Base-by-base conservation (phyloP, 2,329 filamentous ascomycete species). In the Beauveria varroae region DNA sequence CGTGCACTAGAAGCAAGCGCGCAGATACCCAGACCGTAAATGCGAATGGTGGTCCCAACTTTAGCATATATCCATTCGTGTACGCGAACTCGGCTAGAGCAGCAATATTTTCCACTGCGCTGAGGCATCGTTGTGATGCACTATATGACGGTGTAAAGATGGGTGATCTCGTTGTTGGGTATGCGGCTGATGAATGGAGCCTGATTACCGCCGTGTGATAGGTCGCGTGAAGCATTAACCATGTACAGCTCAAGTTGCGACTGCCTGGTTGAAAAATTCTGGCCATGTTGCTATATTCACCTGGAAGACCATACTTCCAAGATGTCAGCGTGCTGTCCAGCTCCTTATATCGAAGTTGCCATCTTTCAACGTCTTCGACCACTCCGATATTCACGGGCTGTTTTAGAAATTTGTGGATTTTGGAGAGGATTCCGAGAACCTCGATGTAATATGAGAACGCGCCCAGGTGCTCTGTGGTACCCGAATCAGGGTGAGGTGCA, bases 11-110 rank as follows among this genome's bases (percentile, higher is more conserved):
- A 5, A 96, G 79, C 3, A 96, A 81, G 3, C 93, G 87, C 6
- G 93, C 91, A 3, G 90, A 91, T 18, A 96, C 93, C 93, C 93
- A 96, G 1, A 96, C 79, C 0, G 90, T 92, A 70, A 96, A 97
- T 3, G 92, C 92, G 71, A 96, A 96, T 0, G 91, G 92, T 0
- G 92, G 92, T 0, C 93, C 93, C 18, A 96, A 84, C 71, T 92
- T 92, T 55, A 86, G 81, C 22, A 96, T 79, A 71, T 96, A 83
- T 57, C 82, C 82, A 67, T 91, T 88, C 63, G 85, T 85, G 30
- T 89, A 83, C 14, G 96, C 91, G 68, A 91, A 92, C 64, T 89
- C 87, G 63, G 87, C 88, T 1, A 96, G 80, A 0, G 88, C 86
- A 43, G 88, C 86, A 62, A 96, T 91, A 68, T 89, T 89, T 70